These are phyloP conservation scores for Diplodia scrobiculata DNA, from an alignment of 2,329 filamentous ascomycete species.

Conservation along the genomic window DNA sequence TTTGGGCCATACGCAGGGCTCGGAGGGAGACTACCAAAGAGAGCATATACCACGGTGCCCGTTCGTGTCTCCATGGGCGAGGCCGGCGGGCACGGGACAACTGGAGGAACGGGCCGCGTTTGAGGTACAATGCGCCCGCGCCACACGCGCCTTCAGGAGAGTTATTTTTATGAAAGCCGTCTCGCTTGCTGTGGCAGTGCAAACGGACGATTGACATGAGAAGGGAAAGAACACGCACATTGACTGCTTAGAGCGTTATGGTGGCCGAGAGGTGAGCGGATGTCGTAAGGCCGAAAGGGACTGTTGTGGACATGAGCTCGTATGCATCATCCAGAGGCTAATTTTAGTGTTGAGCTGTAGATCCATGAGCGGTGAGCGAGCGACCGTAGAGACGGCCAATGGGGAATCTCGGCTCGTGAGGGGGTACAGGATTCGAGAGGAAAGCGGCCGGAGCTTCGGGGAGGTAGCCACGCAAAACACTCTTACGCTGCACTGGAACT, in stretches of 20 bases:
- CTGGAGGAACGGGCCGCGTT: constrained; percentile 11
- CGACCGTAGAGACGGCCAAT: background rate
- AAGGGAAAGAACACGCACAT: background rate
- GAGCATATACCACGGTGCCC: background rate
- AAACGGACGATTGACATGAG: background rate
- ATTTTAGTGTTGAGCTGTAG: background rate
- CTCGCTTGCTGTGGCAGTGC: constrained; percentile 24
- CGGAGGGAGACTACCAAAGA: background rate
- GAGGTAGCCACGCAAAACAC: background rate
- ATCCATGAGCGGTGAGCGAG: background rate
- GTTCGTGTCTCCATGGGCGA: constrained; percentile 1
- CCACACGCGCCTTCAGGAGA: background rate
- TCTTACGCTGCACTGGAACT: too few relatives aligned
- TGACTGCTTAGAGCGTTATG: background rate
- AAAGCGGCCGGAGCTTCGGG: background rate
- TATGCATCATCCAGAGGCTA: constrained; percentile 9
- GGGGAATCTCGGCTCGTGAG: background rate
- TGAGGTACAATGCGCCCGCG: constrained; percentile 4
- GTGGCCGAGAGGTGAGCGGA: background rate
- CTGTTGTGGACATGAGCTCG: constrained; percentile 5
- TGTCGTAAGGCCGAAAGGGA: background rate
- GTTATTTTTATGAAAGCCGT: background rate
- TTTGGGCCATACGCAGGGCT: background rate
- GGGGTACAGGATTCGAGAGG: background rate
- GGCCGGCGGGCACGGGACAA: background rate